A percentile compares a stretch with the other conserved stretches of the same genome.
Evolutionary conservation across 306 rosid species (phyloP).

Genomic region (Rosa persica): DNA sequence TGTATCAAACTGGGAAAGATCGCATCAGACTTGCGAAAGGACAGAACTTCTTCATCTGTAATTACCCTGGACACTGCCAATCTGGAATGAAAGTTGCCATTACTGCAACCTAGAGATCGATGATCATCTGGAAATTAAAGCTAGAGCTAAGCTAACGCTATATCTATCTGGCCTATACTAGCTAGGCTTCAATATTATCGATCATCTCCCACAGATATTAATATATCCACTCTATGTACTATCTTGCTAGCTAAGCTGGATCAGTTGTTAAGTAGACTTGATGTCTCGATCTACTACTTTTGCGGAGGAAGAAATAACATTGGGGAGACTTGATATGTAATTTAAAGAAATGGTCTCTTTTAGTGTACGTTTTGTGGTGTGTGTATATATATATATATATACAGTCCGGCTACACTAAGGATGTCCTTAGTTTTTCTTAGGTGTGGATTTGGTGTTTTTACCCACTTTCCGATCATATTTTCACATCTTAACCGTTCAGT

Average conservation of each 20-base stretch:
- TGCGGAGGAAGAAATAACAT: background rate
- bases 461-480: too few relatives aligned
- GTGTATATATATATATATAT: too few relatives aligned
- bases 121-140: background rate
- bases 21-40: slow-evolving; percentile 55
- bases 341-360: background rate
- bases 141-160: background rate
- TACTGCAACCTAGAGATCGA: slow-evolving; percentile 31
- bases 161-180: background rate
- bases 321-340: background rate
- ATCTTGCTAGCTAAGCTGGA: background rate
- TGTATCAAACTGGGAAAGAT: slow-evolving; percentile 50
- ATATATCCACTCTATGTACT: background rate
- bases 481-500: too few relatives aligned
- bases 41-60: slow-evolving; percentile 66
- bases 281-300: background rate
- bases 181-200: background rate
- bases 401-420: too few relatives aligned
- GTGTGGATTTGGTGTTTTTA: too few relatives aligned
- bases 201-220: background rate
- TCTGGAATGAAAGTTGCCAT: slow-evolving; percentile 63
- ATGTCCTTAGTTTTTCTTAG: too few relatives aligned
- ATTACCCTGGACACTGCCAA: slow-evolving; percentile 50
- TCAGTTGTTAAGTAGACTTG: background rate
- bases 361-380: too few relatives aligned